Conservation (phyloP, 1,139 yeast genomes). For the Diutina rugosa region DNA sequence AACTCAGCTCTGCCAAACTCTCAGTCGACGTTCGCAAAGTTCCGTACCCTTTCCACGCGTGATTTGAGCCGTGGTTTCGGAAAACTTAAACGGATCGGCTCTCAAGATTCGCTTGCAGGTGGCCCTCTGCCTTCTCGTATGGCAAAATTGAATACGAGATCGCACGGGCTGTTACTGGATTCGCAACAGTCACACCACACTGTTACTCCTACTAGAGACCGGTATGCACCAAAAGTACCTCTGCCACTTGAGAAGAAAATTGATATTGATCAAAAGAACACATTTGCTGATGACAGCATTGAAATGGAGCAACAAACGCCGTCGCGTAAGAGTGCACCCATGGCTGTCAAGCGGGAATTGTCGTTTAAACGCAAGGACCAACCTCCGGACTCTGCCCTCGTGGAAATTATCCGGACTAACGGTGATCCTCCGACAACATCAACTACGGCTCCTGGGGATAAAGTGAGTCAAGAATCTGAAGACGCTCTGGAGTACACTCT, state of each 20-base stretch:
- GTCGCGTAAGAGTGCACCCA: not conserved
- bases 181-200: not conserved
- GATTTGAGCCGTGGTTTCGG: not conserved
- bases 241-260: not conserved
- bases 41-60: not conserved
- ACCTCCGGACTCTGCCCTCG: not conserved
- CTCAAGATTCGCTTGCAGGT: not conserved
- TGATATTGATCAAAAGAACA: not conserved
- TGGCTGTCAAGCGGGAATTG: not conserved
- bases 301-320: not conserved
- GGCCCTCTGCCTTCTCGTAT: not conserved
- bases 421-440: not conserved
- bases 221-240: not conserved
- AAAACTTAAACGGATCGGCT: not conserved
- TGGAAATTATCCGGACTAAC: not conserved
- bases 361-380: not conserved
- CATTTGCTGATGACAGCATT: not conserved
- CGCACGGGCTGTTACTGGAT: not conserved
- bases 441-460: not conserved
- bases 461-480: not conserved
- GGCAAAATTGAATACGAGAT: not conserved
- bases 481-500: not conserved
- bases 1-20: not conserved
- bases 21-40: not conserved
- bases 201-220: not conserved